Evolutionary conservation across 805 yeast species (phyloP), one percentile per base, ranked within the genome.

Genomic region (Teunomyces atbi): DNA sequence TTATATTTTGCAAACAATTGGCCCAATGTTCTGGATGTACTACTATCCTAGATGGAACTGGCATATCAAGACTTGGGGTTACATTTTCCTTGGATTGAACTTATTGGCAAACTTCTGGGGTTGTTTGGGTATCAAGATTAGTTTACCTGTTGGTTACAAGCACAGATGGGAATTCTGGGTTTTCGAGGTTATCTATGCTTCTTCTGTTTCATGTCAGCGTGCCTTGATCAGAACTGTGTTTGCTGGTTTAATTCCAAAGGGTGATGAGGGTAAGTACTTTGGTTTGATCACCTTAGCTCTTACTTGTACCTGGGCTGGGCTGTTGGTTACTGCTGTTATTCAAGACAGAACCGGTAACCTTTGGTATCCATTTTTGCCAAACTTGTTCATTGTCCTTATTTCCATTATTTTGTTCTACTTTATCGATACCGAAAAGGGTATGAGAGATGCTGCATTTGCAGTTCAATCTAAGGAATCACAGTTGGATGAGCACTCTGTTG

Each of bases 81-180:
- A 58, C 39, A 47, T 55, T 1, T 69, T 71, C 41, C 54, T 70
- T 2, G 46, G 50, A 0, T 29, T 69, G n/a, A 60, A 67, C 4
- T 36, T 64, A 3, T 61, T 68, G 23, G 47, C 68, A 1, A 69
- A 70, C 47, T 62, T 71, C 35, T 69, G 73, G 74, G 73, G 71
- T 0, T 60, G 68, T 42, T 42, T 70, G 5, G 76, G 76, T 1
- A 62, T 68, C 1, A 61, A 58, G 32, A 11, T 38, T 2, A 29
- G 45, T 3, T 48, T 61, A 0, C 47, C 38, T n/a, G 57, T 71
- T 37, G 76, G 77, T 0, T 70, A 68, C 59, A 70, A 69, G 45
- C 62, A 64, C 42, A 44, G 74, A 21, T 67, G 74, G 72, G 76
- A 71, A 49, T 70, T 71, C 44, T 71, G 76, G 76, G 16, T 62